Base-by-base conservation (phyloP, 2,329 filamentous ascomycete genomes). In the Fusarium anguioides region DNA sequence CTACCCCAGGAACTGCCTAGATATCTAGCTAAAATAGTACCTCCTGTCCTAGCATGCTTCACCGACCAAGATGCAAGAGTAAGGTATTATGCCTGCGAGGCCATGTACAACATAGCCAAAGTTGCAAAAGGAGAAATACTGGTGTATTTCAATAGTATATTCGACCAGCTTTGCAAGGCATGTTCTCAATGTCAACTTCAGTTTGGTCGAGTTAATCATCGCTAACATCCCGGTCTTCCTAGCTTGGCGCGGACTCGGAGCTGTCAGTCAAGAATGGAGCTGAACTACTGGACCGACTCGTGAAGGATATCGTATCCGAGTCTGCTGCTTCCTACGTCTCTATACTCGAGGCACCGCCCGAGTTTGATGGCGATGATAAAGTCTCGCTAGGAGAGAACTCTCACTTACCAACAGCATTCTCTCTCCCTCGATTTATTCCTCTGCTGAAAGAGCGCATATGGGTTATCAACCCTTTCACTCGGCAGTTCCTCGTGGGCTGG, bases 81-180 rank as follows among this genome's bases (percentile, higher is more conserved):
- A 29, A 88, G 96, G 68, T 99, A 99, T 79, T 99, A 99, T 81
- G 96, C 96, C 23, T 99, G 96, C 81, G 96, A 99, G 82, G 96
- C 94, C 79, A 99, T 99, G 96, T 99, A 99, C 82, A 99, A 99
- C 80, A 99, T 99, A 76, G 94, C 96, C 75, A 99, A 99, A 81
- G 96, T 99, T 45, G 96, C 95, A 62, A 99, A 99, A 80, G 96
- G 96, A 35, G 96, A 99, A 80, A 96, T 99, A 20, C 81, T 99
- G 68, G 87, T 96, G 37, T 99, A 97, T 83, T 99, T 99, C 80
- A 99, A 99, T 80, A 92, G 96, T 74, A 96, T 99, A 66, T 99
- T 99, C 75, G 96, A 99, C 81, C 94, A 96, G 21, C 83, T 99
- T 53, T 97, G 94, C 82, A 98, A 97, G 87, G 94, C 96, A 81